Percentiles rank a stretch among this genome's conserved stretches.
These are phyloP conservation scores for Phoma sp. DNA, from an alignment of 2,329 filamentous ascomycete genomes.

Conservation along the genomic window DNA sequence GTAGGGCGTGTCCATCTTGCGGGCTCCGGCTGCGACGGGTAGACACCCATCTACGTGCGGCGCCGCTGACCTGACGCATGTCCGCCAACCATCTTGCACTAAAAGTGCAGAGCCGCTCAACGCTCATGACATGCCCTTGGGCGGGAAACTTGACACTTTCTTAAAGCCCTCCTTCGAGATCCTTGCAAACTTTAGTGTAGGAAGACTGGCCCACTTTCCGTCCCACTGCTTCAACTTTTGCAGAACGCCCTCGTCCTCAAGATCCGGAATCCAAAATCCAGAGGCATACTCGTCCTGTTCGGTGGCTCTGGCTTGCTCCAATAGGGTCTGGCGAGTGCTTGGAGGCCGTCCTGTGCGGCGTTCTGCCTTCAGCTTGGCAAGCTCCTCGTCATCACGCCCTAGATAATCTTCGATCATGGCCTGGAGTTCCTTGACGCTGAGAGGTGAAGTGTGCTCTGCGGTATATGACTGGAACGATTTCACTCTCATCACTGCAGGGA, in stretches of 20 bases:
- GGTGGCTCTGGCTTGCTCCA: slow-evolving; percentile 72
- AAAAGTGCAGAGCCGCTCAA: background rate
- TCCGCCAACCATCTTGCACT: background rate
- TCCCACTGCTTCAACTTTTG: slow-evolving; percentile 76
- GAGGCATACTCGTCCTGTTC: slow-evolving; percentile 82
- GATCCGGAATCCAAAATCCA: slow-evolving; percentile 87
- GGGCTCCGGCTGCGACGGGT: background rate
- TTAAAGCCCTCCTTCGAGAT: slow-evolving; percentile 70
- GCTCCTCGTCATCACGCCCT: slow-evolving; percentile 74
- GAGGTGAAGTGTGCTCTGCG: slow-evolving; percentile 56
- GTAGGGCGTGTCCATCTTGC: background rate
- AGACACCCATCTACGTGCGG: background rate
- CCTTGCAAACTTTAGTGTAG: slow-evolving; percentile 77
- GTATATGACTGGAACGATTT: slow-evolving; percentile 74
- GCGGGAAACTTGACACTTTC: slow-evolving; percentile 79
- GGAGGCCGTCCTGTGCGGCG: slow-evolving; percentile 81
- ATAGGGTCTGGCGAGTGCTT: slow-evolving; percentile 75
- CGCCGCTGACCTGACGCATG: background rate
- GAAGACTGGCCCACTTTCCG: slow-evolving; percentile 81
- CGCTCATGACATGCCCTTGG: slow-evolving; percentile 54
- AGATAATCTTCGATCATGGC: slow-evolving; percentile 53
- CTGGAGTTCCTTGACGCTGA: slow-evolving; percentile 63
- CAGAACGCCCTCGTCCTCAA: slow-evolving; percentile 71
- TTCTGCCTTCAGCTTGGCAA: slow-evolving; percentile 68
- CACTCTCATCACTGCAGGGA: slow-evolving; percentile 65